Evolutionary conservation across 331 rosid species (phyloP), one percentile per base, ranked within the genome.

Genomic region (Pyracantha coccinea): DNA sequence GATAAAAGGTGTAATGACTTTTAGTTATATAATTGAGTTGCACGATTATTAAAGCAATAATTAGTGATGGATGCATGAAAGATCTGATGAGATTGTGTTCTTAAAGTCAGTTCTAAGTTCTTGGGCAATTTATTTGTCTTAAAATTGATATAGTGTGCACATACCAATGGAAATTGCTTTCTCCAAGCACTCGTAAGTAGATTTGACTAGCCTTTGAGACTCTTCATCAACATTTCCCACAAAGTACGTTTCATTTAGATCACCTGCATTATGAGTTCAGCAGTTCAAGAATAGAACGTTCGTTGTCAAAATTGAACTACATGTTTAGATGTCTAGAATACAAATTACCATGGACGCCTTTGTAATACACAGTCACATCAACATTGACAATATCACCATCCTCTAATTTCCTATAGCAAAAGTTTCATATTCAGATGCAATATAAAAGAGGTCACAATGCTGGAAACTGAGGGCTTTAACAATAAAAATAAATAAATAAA

Each of bases 171-270:
- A 67, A 85, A 94, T 90, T 80, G 97, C 97, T 82, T 94, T 94
- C 72, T 91, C 99, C 83, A 94, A 75, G 79, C 99, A 91, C 85
- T 94, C 99, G 1, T 94, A 94, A 20, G 97, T 92, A 86, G 93
- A 90, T 63, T 87, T 87, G 72, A 94, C 95, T 62, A 94, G 82
- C 80, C 83, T 81, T 35, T 44, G 78, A 71, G 95, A 88, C 84
- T 90, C 99, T 79, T 94, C 96, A 33, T 91, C 93, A 74, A 94
- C 95, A 75, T 89, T 92, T 78, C 99, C 99, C 81, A 94, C 97
- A 38, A 91, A 94, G 89, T 86, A 94, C 31, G 99, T 94, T 59
- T 91, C 99, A 74, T 94, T 94, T 63, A 94, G 96, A 88, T 94
- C 99, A 79, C 85, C 99, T 94, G 86, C 68, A 80, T 57, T 58